These are phyloP conservation scores for Drosera spatulata DNA, from an alignment of 179 eudicot genomes.

Conservation along the genomic window DNA sequence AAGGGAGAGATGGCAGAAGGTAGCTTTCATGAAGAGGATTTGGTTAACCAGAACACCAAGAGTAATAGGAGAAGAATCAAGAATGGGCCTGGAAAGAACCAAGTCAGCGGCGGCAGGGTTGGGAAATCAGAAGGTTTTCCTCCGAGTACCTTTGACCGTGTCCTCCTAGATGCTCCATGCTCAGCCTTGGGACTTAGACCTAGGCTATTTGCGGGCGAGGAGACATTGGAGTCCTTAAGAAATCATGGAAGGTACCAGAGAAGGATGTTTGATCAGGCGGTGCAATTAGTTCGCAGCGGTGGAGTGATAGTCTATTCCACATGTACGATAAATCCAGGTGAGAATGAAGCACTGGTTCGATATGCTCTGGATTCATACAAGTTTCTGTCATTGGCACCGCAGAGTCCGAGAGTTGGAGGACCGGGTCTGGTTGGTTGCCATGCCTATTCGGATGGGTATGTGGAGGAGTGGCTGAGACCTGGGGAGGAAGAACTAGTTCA, in stretches of 20 bases:
- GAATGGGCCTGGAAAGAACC: slow-evolving; percentile 72
- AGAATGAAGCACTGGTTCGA: slow-evolving; percentile 82
- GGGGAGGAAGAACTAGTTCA: slow-evolving; percentile 91
- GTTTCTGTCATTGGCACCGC: slow-evolving; percentile 65
- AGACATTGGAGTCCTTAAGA: slow-evolving; percentile 57
- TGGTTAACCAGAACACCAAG: slow-evolving; percentile 4
- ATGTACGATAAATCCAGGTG: slow-evolving; percentile 95
- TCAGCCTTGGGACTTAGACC: slow-evolving; percentile 98
- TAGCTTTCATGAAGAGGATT: no score
- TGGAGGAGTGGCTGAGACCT: slow-evolving; percentile 79
- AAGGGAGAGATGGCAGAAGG: no score
- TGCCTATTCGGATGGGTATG: slow-evolving; percentile 51
- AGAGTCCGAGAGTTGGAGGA: slow-evolving; percentile 76
- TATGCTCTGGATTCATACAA: slow-evolving; percentile 79
- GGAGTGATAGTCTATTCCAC: slow-evolving; percentile 94
- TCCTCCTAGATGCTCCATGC: slow-evolving; percentile 97
- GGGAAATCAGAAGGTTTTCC: slow-evolving; percentile 72
- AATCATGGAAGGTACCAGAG: slow-evolving; percentile 67
- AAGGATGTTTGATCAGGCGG: slow-evolving; percentile 93
- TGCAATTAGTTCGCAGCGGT: slow-evolving; percentile 88
- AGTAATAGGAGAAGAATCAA: slow-evolving; percentile 27
- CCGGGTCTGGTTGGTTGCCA: slow-evolving; percentile 70
- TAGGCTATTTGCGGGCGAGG: slow-evolving; percentile 78
- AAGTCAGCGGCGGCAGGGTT: slow-evolving; percentile 60
- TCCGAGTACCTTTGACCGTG: slow-evolving; percentile 81